Conservation (phyloP, 1,139 yeast genomes). For the Lodderomyces jiufengensis region DNA sequence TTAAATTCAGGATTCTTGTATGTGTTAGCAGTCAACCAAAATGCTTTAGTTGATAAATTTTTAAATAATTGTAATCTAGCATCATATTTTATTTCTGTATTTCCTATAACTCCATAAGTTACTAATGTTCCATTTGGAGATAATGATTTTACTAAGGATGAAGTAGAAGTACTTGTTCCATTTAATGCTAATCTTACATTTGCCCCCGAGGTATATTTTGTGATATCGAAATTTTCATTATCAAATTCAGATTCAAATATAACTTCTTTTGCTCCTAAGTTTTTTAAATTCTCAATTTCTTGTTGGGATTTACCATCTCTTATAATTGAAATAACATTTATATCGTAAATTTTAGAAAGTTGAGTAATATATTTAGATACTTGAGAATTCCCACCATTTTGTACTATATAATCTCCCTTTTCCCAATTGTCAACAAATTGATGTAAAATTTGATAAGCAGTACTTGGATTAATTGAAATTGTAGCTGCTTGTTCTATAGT, state of each 20-base stretch:
- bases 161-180: conserved; percentile 28
- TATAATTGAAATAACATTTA: conserved; percentile 29
- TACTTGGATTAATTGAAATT: conserved; percentile 31
- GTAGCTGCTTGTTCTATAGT: conserved; percentile 31
- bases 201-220: conserved; percentile 40
- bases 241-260: conserved; percentile 47
- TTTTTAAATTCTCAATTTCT: conserved; percentile 20
- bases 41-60: conserved; percentile 73
- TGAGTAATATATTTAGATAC: conserved; percentile 31
- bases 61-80: conserved; percentile 51
- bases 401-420: conserved; percentile 31
- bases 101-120: conserved; percentile 25
- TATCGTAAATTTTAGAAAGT: conserved; percentile 21
- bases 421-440: conserved; percentile 28
- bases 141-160: conserved; percentile 22
- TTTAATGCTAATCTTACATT: conserved; percentile 34
- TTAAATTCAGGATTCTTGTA: conserved; percentile 59
- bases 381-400: conserved; percentile 35
- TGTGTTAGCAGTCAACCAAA: conserved; percentile 81
- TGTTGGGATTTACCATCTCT: conserved; percentile 29
- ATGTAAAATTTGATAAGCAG: conserved; percentile 31
- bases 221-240: conserved; percentile 47
- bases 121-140: conserved; percentile 25
- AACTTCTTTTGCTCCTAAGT: conserved; percentile 32
- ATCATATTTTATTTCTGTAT: conserved; percentile 47